These are phyloP conservation scores for Fusarium subtropicale DNA, from an alignment of 2,329 filamentous ascomycete genomes.

Conservation along the genomic window DNA sequence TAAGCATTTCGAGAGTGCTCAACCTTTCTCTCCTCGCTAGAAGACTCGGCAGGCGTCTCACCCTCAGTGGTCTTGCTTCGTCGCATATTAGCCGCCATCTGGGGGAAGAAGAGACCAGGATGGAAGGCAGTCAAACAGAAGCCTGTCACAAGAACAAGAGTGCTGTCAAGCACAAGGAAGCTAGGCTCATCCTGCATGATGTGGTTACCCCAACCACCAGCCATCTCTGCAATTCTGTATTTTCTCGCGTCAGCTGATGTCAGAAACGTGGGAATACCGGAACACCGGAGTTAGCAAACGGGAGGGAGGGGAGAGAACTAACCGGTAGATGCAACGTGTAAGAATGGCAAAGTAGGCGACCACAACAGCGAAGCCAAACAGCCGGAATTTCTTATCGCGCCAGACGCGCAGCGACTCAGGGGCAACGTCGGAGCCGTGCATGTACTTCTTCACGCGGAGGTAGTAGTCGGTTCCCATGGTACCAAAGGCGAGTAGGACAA, in stretches of 20 bases:
- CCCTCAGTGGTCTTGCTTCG: constrained; percentile 41
- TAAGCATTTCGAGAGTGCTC: constrained; percentile 32
- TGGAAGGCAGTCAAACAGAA: constrained; percentile 64
- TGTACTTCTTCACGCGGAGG: constrained; percentile 55
- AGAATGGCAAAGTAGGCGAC: constrained; percentile 60
- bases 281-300: neutral
- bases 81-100: constrained; percentile 57
- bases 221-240: constrained; percentile 70
- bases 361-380: constrained; percentile 58
- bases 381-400: constrained; percentile 56
- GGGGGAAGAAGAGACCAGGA: constrained; percentile 66
- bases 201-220: constrained; percentile 70
- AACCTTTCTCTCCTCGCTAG: constrained; percentile 46
- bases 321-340: constrained; percentile 67
- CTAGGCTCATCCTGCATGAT: constrained; percentile 72
- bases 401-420: constrained; percentile 54
- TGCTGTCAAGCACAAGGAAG: constrained; percentile 68
- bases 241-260: constrained; percentile 28
- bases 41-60: constrained; percentile 46
- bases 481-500: constrained; percentile 62
- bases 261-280: neutral
- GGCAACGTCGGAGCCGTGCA: constrained; percentile 49
- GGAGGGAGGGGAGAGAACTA: constrained; percentile 36
- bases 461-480: constrained; percentile 59
- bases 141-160: constrained; percentile 63